Evolutionary conservation across 2,329 filamentous ascomycete species (phyloP).

Genomic region (Pseudocercospora pini-densiflorae): DNA sequence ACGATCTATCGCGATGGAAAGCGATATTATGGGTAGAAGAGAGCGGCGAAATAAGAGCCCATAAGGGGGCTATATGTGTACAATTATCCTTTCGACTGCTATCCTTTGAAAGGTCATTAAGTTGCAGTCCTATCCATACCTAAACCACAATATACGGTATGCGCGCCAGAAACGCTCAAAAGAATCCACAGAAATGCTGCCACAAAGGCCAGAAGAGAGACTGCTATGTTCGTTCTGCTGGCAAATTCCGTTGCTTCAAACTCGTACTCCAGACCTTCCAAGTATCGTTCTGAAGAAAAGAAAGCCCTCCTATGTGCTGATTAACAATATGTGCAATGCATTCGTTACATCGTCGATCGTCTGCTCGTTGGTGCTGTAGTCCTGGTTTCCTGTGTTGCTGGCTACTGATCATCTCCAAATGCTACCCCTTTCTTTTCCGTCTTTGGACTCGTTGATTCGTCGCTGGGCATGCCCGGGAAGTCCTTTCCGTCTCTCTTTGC

Average conservation of each 20-base stretch:
- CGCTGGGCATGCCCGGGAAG: not conserved
- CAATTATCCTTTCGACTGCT: not conserved
- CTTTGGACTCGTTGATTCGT: not conserved
- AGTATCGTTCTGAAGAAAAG: not conserved
- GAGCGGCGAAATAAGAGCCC: not conserved
- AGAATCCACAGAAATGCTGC: not conserved
- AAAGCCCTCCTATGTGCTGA: slow-evolving; percentile 1
- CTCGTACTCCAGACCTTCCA: not conserved
- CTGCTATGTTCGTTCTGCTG: not conserved
- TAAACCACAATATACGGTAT: not conserved
- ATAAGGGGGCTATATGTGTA: not conserved
- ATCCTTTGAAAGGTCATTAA: not conserved
- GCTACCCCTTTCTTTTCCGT: not conserved
- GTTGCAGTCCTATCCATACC: not conserved
- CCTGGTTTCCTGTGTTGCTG: not conserved
- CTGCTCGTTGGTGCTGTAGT: not conserved
- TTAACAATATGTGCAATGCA: slow-evolving; percentile 7
- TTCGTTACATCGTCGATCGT: slow-evolving; percentile 3
- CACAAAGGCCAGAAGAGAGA: not conserved
- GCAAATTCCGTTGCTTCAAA: not conserved
- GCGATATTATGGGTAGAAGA: not conserved
- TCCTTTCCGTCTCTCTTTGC: slow-evolving; percentile 17
- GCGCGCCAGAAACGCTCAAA: not conserved
- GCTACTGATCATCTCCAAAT: not conserved
- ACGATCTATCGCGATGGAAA: not conserved